Percentiles rank a stretch among this genome's conserved stretches.
Conservation (phyloP, 257 asterid species). For the Asclepias syriaca region DNA sequence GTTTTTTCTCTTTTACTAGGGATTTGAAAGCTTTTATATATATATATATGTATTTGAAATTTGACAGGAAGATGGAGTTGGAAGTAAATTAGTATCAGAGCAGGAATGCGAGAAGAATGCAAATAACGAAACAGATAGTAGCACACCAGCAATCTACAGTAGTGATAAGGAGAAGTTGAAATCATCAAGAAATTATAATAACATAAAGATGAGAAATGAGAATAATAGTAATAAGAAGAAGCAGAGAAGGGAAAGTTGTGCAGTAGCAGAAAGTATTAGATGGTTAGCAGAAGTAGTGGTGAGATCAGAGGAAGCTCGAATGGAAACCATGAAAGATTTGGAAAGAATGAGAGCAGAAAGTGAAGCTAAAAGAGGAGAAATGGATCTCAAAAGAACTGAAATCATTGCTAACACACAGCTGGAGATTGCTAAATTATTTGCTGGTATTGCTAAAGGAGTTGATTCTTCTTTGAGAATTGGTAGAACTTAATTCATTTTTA, state of each 20-base stretch:
- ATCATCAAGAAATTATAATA: constrained; percentile 19
- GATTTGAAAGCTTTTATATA: no score
- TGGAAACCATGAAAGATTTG: constrained; percentile 68
- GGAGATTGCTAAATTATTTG: constrained; percentile 67
- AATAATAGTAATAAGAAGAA: constrained; percentile 20
- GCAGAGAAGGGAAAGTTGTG: constrained; percentile 37
- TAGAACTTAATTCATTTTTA: constrained; percentile 21
- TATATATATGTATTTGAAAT: not conserved
- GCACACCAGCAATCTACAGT: constrained; percentile 55
- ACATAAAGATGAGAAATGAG: constrained; percentile 22
- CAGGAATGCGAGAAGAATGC: constrained; percentile 36
- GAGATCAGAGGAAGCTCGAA: constrained; percentile 63
- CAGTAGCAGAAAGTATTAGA: constrained; percentile 61
- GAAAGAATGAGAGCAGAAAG: constrained; percentile 77
- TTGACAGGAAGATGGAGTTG: constrained; percentile 37
- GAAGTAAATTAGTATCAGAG: constrained; percentile 32
- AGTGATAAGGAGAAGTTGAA: constrained; percentile 30
- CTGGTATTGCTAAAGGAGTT: constrained; percentile 34
- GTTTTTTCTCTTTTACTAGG: no score
- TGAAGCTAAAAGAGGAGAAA: constrained; percentile 66
- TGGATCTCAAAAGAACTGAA: constrained; percentile 69
- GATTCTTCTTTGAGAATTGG: constrained; percentile 45
- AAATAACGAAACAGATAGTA: constrained; percentile 40
- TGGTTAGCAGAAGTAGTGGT: constrained; percentile 68
- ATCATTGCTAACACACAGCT: constrained; percentile 72